Evolutionary conservation across 768 basidiomycete genomes (phyloP).

Genomic region (Grammothele lineata): DNA sequence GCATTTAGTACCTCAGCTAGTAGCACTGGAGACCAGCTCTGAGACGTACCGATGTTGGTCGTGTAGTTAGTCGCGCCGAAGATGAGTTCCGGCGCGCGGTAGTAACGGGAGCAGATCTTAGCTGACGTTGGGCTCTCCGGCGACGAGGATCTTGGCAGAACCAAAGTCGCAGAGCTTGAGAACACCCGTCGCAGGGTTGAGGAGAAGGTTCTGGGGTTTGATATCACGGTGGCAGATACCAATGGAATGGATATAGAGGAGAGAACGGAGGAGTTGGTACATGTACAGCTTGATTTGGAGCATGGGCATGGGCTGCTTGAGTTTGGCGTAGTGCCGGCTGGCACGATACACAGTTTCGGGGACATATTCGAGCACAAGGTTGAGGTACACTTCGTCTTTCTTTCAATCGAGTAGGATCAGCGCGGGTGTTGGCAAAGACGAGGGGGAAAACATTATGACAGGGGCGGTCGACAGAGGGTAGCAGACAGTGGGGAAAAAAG

Average conservation of each 20-base stretch:
- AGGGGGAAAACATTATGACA: neutral
- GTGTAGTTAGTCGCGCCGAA: constrained; percentile 99
- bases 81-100: constrained; percentile 98
- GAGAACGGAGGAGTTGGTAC: constrained; percentile 97
- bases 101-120: constrained; percentile 99
- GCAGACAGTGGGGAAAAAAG: constrained; percentile 1
- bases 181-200: constrained; percentile 95
- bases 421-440: too few relatives aligned
- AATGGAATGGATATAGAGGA: constrained; percentile 99
- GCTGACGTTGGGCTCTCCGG: constrained; percentile 98
- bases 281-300: constrained; percentile 99
- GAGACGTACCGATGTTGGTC: constrained; percentile 87
- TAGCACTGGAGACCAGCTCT: too few relatives aligned
- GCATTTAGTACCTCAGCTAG: neutral
- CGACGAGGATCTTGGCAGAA: constrained; percentile 95
- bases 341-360: constrained; percentile 99
- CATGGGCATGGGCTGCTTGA: constrained; percentile 99
- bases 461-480: constrained; percentile 8
- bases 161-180: constrained; percentile 99
- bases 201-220: constrained; percentile 97
- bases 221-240: constrained; percentile 99
- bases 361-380: constrained; percentile 98
- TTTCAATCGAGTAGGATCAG: constrained; percentile 30
- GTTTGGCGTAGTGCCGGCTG: constrained; percentile 97
- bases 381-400: constrained; percentile 99